phyloP scores from a whole-genome alignment of 2,329 filamentous ascomycete species.

The Delphinella strobiligena region DNA sequence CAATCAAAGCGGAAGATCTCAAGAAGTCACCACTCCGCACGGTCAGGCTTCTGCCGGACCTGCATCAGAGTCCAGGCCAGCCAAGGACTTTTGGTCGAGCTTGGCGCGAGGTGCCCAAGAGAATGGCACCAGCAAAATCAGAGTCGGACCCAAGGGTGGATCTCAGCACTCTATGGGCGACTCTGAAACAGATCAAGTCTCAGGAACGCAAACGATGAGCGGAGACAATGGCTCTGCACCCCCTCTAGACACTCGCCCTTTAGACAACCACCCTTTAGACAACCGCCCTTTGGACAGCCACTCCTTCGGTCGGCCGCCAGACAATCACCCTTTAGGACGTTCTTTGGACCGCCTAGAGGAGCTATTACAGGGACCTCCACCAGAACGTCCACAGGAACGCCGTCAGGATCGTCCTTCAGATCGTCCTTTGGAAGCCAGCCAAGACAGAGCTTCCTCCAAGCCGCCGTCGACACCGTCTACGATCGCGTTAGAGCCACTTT shows the following conservation, averaged over 20 bases:
- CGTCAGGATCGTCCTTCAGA: neutral
- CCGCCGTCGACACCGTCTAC: conserved; percentile 1
- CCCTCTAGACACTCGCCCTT: neutral
- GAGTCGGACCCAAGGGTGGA: neutral
- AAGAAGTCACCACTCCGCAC: too few relatives aligned
- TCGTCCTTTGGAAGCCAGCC: neutral
- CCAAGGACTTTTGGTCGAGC: conserved; percentile 8
- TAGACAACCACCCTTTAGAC: neutral
- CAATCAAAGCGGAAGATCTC: too few relatives aligned
- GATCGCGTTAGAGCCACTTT: conserved; percentile 2
- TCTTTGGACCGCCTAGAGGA: neutral
- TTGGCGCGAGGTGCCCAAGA: conserved; percentile 1
- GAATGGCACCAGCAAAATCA: neutral
- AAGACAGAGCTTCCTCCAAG: conserved; percentile 5
- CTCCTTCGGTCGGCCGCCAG: too few relatives aligned
- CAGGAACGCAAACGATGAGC: neutral
- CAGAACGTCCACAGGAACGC: neutral
- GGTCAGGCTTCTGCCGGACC: neutral
- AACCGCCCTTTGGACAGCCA: neutral
- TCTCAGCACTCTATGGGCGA: neutral
- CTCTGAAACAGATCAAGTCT: neutral
- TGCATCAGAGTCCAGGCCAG: neutral
- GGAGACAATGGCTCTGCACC: neutral
- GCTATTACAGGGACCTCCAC: neutral
- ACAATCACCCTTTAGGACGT: too few relatives aligned